A percentile compares a stretch with the other conserved stretches of the same genome.
Conservation (phyloP, 1,139 yeast genomes). For the Trichomonascaceae sp. region DNA sequence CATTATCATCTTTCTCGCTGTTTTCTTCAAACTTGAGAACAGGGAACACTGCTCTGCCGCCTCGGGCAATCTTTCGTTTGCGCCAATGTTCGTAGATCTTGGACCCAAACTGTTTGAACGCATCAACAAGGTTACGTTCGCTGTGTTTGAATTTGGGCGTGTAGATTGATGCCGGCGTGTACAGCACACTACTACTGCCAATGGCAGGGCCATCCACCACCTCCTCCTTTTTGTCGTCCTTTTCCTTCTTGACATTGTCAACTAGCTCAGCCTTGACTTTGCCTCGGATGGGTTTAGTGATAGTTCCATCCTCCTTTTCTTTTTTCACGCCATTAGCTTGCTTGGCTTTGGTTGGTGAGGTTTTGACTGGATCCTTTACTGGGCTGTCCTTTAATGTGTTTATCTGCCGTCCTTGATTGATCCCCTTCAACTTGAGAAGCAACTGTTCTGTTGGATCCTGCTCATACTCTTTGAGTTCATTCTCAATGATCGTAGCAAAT, state of each 20-base stretch:
- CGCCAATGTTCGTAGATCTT: slow-evolving; percentile 76
- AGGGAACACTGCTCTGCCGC: slow-evolving; percentile 66
- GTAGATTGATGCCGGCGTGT: slow-evolving; percentile 1
- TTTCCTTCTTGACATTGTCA: neutral
- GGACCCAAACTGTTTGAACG: slow-evolving; percentile 54
- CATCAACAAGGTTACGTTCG: slow-evolving; percentile 35
- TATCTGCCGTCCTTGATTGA: neutral
- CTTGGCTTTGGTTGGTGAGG: neutral
- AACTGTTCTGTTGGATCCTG: slow-evolving; percentile 25
- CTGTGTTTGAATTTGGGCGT: slow-evolving; percentile 5
- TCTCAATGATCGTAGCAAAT: slow-evolving; percentile 27
- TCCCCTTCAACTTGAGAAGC: slow-evolving; percentile 5
- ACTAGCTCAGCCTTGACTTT: neutral
- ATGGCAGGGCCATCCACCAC: slow-evolving; percentile 3
- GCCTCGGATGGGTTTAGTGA: neutral
- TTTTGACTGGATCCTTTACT: neutral
- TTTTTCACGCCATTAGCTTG: neutral
- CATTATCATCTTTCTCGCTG: slow-evolving; percentile 79
- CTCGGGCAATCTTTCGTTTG: slow-evolving; percentile 50
- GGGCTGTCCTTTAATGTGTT: neutral
- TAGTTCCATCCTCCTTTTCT: neutral
- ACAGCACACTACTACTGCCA: slow-evolving; percentile 6
- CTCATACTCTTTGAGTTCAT: slow-evolving; percentile 19
- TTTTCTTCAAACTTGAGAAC: slow-evolving; percentile 75
- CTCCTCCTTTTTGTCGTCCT: neutral